A percentile compares a stretch with the other conserved stretches of the same genome.
Conservation (phyloP, 129 eudicot species). For the Artemisia tridentata region DNA sequence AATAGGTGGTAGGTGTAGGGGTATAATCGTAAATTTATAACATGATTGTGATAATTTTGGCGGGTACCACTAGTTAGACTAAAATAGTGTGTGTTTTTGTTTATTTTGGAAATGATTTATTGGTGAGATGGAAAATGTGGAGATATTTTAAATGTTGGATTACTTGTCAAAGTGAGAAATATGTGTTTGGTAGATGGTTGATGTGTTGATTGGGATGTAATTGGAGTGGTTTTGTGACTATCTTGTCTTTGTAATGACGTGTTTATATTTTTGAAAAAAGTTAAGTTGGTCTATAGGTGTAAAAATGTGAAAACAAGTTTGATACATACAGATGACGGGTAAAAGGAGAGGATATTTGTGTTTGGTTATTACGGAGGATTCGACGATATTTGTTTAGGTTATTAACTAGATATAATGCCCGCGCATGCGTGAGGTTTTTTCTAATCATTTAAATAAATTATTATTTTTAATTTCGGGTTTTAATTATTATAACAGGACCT, state of each 20-base stretch:
- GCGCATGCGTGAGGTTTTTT: no score
- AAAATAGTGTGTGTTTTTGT: background rate
- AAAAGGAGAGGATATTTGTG: no score
- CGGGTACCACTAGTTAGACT: conserved; percentile 39
- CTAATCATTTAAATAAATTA: no score
- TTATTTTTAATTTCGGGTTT: no score
- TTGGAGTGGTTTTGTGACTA: conserved; percentile 22
- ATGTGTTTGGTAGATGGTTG: conserved; percentile 18
- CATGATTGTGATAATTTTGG: conserved; percentile 33
- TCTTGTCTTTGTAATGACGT: background rate
- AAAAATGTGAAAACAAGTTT: no score
- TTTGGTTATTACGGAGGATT: no score
- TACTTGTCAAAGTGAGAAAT: conserved; percentile 29
- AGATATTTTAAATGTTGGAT: background rate
- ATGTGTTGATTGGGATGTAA: conserved; percentile 25
- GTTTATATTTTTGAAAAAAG: background rate
- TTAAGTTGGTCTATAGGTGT: no score
- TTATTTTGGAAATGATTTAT: background rate
- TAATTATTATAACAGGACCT: no score
- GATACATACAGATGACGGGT: no score
- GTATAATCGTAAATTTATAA: background rate
- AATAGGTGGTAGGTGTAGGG: conserved; percentile 17
- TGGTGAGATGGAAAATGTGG: background rate
- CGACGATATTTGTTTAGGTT: no score
- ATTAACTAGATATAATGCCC: no score